These are phyloP conservation scores for Metschnikowia cubensis DNA, from an alignment of 805 yeast species.

Conservation along the genomic window DNA sequence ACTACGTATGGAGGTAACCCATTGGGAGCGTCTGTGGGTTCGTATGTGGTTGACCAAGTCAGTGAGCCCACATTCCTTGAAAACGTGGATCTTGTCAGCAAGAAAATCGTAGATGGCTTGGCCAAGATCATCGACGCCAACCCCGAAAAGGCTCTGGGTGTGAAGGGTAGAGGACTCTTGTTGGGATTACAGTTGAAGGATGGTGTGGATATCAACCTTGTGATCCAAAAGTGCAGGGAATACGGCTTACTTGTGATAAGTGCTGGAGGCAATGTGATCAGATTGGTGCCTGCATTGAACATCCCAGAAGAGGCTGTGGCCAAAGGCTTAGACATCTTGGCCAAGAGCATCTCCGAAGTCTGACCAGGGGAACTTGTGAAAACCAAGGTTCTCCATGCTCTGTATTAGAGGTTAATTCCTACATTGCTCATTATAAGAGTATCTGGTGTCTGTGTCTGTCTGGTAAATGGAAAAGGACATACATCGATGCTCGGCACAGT, in stretches of 20 bases:
- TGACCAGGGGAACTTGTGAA: too few relatives aligned
- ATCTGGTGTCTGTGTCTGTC: too few relatives aligned
- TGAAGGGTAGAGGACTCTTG: conserved; percentile 86
- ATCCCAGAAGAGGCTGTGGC: conserved; percentile 65
- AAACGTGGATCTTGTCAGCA: conserved; percentile 58
- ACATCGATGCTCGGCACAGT: too few relatives aligned
- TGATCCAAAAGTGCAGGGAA: conserved; percentile 70
- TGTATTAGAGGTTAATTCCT: too few relatives aligned
- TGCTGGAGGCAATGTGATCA: conserved; percentile 86
- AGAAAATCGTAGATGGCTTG: conserved; percentile 50
- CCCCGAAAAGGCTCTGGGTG: conserved; percentile 58
- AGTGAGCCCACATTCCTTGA: conserved; percentile 56
- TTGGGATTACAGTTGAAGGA: conserved; percentile 71
- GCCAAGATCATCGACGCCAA: conserved; percentile 47
- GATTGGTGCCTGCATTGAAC: conserved; percentile 90
- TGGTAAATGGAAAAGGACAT: too few relatives aligned
- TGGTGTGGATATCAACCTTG: conserved; percentile 52
- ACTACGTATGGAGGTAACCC: conserved; percentile 98
- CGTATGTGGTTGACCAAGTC: conserved; percentile 67
- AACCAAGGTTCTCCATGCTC: too few relatives aligned
- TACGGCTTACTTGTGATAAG: conserved; percentile 81
- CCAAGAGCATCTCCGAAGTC: conserved; percentile 43
- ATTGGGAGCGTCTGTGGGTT: conserved; percentile 76
- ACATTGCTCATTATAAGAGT: too few relatives aligned
- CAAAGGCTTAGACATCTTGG: conserved; percentile 70